Evolutionary conservation across 129 eudicot genomes (phyloP), one percentile per base, ranked within the genome.

Genomic region (Cynara cardunculus): DNA sequence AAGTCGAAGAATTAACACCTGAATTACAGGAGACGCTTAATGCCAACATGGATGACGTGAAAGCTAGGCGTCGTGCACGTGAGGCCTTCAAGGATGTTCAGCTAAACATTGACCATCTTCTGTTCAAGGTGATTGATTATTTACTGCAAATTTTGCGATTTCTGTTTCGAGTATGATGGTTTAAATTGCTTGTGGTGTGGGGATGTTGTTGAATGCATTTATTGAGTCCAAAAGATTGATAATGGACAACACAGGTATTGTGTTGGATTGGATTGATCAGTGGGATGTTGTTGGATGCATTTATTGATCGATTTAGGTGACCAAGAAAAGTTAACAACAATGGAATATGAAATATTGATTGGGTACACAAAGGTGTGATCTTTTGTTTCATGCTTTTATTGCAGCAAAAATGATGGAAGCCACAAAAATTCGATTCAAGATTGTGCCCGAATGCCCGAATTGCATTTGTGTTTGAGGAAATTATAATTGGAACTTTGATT

Each of bases 21-120:
- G 91, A 88, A 41, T 79, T 95, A 74, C 91, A 80, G 79, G 82
- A 82, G 81, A 77, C 93, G 1, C 27, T 90, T 10, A 91, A 92
- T 81, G 97, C 92, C 56, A 74, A 95, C 64, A 92, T 95, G 99
- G 93, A 88, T 77, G 76, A 87, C 46, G 99, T 91, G 66, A 84
- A 81, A 26, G 87, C 89, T n/a, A 83, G 99, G 80, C 91, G 99
- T 11, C 89, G 88, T 24, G 99, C 97, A 34, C 97, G 99, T 79
- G 97, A 95, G 46, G 97, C 97, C 19, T 92, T 95, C 73, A 95
- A 92, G 93, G 94, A 92, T 82, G 78, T 88, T 70, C 99, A 95
- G 88, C 97, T 95, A 62, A 88, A 90, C 25, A 85, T 95, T 73
- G 97, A 92, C 88, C 97, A 92, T 84, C 74, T 89, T 39, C 73